Base-by-base conservation (phyloP, 2,329 filamentous ascomycete genomes). In the Plectosphaerella plurivora region DNA sequence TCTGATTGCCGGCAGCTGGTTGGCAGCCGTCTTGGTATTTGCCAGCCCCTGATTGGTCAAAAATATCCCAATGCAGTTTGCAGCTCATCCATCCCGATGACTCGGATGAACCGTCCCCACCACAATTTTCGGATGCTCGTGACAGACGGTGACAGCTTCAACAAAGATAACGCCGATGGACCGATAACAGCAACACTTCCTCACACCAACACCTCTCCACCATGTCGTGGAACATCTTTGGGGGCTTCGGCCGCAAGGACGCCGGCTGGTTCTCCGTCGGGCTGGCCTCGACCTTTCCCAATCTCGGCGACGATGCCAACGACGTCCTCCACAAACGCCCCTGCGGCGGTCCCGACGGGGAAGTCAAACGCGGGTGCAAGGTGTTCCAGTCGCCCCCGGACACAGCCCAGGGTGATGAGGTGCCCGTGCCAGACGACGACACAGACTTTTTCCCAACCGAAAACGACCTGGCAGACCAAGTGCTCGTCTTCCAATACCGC, bases 401-500 rank as follows among this genome's bases (percentile, higher is more conserved):
- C 11, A 67, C 73, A 16, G 65, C 67, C 3, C 65, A 67, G 25
- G 70, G 61, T 11, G 68, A 57, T 1, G 73, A 73, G 52, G 60
- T 77, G 4, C 55, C 67, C 0, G 53, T 73, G 3, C 59, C 68
- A 1, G 63, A 64, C 1, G 69, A 73, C 8, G 65, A 62, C 0
- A 54, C 67, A 11, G 61, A 59, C 4, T 52, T 51, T 2, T 52
- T 56, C 2, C 64, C 65, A 22, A 60, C 62, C 9, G 66, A 60
- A 2, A 64, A 66, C 4, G 68, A 72, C 3, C 51, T 84, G 52
- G 74, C 72, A 45, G 74, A 86, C 51, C 84, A 88, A 60, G 81
- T 88, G 0, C 71, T 89, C 16, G 75, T 89, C 0, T 89, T 88
- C 56, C 75, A 76, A 57, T 86, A 86, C 60, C 78, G 75, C 49